Base-by-base conservation (phyloP, 805 yeast species). In the Starmerella stellata region DNA sequence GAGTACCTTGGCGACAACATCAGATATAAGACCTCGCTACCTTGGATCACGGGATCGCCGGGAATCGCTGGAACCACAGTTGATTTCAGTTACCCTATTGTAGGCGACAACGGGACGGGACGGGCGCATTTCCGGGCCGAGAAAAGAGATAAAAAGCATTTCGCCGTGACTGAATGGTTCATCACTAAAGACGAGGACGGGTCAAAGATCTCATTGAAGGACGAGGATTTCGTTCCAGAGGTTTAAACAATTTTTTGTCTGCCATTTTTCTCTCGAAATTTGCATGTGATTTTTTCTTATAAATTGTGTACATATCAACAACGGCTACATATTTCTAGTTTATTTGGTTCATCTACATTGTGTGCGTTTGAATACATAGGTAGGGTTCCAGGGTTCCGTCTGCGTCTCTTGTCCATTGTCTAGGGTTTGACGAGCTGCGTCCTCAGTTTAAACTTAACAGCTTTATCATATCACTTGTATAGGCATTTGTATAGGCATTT, bases 21-120 rank as follows among this genome's bases (percentile, higher is more conserved):
- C 45, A 73, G 73, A 29, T 82, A 76, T 53, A 69, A 72, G 21
- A 72, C 75, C 21, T 60, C 78, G 27, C 70, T 75, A 62, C 96
- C 98, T 4, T 90, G 95, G 95, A 74, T 87, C 42, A 61, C 66
- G 41, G 98, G 98, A 11, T 70, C 73, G 34, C 62, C 90, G 46
- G 82, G 85, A 49, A 81, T 90, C 21, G 82, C 81, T 44, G 67
- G 72, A 44, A 95, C 95, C 20, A 63, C 69, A 16, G 78, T 90
- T 30, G 78, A 87, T 55, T 70, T 90, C 45, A 57, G 58, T 21
- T 83, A 82, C 50, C 59, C 65, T 27, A 78, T 82, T 28, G 66
- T 66, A 48, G 98, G 96, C 9, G 68, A 68, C 38, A 65, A 67
- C 47, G 65, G 63, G 15, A 52, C 58, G 4, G 75, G 71, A 15